Evolutionary conservation across 306 rosid species (phyloP).

Genomic region (Ormosia semicastrata): DNA sequence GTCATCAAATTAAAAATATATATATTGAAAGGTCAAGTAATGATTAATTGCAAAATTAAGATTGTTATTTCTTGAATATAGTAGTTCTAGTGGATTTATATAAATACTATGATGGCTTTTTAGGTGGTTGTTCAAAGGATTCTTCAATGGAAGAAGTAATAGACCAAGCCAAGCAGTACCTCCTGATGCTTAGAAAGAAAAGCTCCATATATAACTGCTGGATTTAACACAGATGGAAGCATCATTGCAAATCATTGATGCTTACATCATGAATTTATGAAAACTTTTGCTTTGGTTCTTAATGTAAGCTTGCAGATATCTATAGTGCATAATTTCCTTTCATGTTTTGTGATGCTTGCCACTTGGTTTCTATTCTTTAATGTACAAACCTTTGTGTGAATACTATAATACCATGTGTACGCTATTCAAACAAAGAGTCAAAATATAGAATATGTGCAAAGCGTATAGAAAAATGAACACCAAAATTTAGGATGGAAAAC

Average conservation of each 20-base stretch:
- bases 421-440: background rate
- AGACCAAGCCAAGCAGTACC: constrained; percentile 8
- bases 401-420: background rate
- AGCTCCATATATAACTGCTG: background rate
- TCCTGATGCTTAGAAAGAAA: background rate
- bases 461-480: too few species aligned
- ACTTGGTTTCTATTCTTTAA: background rate
- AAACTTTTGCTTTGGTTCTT: background rate
- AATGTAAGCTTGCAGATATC: background rate
- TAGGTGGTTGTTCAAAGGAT: constrained; percentile 53
- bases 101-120: background rate
- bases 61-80: background rate
- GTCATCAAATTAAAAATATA: too few species aligned
- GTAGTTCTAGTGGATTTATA: background rate
- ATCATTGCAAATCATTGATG: background rate
- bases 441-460: background rate
- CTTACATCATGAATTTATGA: constrained; percentile 3
- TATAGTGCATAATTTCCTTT: background rate
- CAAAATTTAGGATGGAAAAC: too few species aligned
- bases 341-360: constrained; percentile 2
- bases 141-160: constrained; percentile 49
- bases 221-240: constrained; percentile 1
- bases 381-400: background rate
- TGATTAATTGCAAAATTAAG: background rate
- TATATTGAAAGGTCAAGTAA: background rate